Evolutionary conservation across 176 grass and related monocot genomes (phyloP).

Genomic region (Chrysopogon serrulatus): DNA sequence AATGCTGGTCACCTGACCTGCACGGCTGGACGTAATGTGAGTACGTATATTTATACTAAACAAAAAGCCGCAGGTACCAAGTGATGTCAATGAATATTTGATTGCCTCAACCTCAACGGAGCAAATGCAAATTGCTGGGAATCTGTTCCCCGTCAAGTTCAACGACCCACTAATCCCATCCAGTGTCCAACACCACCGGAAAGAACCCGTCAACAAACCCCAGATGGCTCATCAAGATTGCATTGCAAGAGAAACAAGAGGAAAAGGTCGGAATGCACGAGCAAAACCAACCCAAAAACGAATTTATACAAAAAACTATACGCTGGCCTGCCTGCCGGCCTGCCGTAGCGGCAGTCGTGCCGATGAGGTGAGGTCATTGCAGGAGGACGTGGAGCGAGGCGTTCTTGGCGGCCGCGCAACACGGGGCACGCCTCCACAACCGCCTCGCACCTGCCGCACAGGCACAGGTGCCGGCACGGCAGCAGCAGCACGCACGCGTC

Average conservation of each 20-base stretch:
- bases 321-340: not conserved
- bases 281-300: not conserved
- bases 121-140: not conserved
- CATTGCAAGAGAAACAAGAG: not conserved
- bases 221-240: not conserved
- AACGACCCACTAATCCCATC: not conserved
- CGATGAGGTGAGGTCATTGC: not conserved
- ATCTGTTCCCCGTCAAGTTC: not conserved
- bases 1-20: not conserved
- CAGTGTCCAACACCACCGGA: not conserved
- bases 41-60: not conserved
- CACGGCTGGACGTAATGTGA: not conserved
- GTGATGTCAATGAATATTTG: not conserved
- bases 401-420: slow-evolving; percentile 6
- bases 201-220: not conserved
- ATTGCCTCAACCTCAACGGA: not conserved
- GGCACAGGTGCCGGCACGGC: slow-evolving; percentile 75
- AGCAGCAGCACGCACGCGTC: slow-evolving; percentile 57
- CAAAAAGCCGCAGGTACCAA: not conserved
- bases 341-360: not conserved
- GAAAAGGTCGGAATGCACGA: not conserved
- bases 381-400: slow-evolving; percentile 1
- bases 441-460: slow-evolving; percentile 30
- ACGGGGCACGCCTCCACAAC: slow-evolving; percentile 1
- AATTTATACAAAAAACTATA: not conserved